Conservation (phyloP, 2,329 filamentous ascomycete species). For the Apiospora pterosperma region DNA sequence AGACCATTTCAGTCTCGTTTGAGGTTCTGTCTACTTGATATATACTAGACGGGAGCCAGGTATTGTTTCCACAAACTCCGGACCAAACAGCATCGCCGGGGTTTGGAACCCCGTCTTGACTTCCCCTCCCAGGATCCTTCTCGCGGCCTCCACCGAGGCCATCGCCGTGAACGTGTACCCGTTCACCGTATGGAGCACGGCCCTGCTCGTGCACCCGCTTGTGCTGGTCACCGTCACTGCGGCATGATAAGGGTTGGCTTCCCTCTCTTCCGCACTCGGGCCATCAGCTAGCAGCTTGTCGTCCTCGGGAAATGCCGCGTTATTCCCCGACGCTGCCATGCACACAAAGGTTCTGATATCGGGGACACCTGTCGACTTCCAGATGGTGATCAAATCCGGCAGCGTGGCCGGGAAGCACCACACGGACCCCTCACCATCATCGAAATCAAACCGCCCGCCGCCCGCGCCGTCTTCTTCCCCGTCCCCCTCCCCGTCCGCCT, state of each 20-base stretch:
- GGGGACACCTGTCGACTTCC: constrained; percentile 11
- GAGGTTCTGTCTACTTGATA: not conserved
- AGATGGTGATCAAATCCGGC: constrained; percentile 19
- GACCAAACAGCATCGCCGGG: constrained; percentile 14
- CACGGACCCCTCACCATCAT: constrained; percentile 14
- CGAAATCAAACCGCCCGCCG: constrained; percentile 14
- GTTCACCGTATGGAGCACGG: constrained; percentile 18
- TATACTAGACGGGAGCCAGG: not conserved
- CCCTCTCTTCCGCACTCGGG: constrained; percentile 13
- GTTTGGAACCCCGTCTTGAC: constrained; percentile 16
- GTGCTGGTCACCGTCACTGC: constrained; percentile 9
- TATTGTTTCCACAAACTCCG: constrained; percentile 12
- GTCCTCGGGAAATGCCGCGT: constrained; percentile 5
- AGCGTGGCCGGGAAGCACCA: constrained; percentile 15
- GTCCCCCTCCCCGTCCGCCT: not conserved
- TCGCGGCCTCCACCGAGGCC: constrained; percentile 15
- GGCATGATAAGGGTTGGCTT: constrained; percentile 16
- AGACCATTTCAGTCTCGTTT: not conserved
- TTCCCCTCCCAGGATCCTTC: constrained; percentile 12
- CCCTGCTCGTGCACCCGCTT: constrained; percentile 6
- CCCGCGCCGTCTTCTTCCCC: too few relatives aligned
- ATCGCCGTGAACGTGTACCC: constrained; percentile 18
- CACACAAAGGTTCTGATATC: constrained; percentile 15
- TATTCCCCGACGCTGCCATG: not conserved
- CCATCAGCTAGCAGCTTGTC: constrained; percentile 13